Base-by-base conservation (phyloP, 2,329 filamentous ascomycete genomes). In the Thielaviopsis musarum region DNA sequence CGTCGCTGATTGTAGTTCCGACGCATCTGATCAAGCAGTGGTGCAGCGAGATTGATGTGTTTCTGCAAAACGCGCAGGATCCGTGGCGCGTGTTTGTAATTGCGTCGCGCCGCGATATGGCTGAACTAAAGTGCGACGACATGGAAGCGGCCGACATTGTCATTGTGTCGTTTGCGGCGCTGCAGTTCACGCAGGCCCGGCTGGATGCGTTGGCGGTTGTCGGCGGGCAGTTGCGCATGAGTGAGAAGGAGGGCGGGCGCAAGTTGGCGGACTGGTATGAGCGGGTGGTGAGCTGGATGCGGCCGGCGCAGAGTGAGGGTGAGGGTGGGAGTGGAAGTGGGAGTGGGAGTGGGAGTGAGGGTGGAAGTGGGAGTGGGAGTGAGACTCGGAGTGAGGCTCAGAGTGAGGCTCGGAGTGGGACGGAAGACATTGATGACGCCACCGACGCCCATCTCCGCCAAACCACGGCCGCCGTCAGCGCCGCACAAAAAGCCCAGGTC, bases 11-110 rank as follows among this genome's bases (percentile, higher is more conserved):
- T 3, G 63, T 75, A 7, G 72, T 71, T 1, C 73, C 74, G 0
- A 62, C 61, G 2, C 72, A 74, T 61, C 68, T 76, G 24, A 68
- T 72, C 1, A 52, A 62, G 0, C 74, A 76, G 59, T 76, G 73
- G 74, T 59, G 56, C 3, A 45, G 56, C 0, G 71, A 75, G 61
- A 65, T 67, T 1, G 13, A 19, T 0, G 66, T 64, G 7, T 75
- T 75, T 60, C 64, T 73, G 10, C 34, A 54, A 0, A 49, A 58
- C 1, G 45, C 57, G 3, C 21, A 17, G 34, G 26, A 56, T 17
- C 49, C 57, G 7, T 61, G 41, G 24, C 59, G 65, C 3, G 54
- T 73, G 4, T 22, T 71, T 13, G 56, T 65, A 1, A 66, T 73
- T 22, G 63, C 63, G 1, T 64, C 45, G 0, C 51, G 62, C 9